Conservation (phyloP, 352 stramenopile genomes). For the Globisporangium acanthophoron region DNA sequence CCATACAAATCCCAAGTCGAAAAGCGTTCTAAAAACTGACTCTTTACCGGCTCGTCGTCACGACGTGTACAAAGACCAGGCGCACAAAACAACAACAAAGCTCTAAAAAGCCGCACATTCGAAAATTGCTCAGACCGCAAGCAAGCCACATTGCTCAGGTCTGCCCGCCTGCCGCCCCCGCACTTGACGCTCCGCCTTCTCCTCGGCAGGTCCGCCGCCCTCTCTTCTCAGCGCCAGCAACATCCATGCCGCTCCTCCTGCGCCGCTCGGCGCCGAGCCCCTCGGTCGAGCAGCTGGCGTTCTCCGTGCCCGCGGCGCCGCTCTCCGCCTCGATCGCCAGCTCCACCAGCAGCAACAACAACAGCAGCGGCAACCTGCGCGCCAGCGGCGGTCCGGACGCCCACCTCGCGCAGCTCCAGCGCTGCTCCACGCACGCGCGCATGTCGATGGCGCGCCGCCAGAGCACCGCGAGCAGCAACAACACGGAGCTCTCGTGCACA, state of each 20-base stretch:
- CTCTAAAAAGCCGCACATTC: slow-evolving; percentile 5
- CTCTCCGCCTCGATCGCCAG: slow-evolving; percentile 13
- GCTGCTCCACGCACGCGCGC: slow-evolving; percentile 30
- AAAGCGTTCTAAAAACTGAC: too few species aligned
- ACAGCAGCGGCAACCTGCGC: slow-evolving; percentile 6
- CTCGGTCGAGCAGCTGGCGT: slow-evolving; percentile 67
- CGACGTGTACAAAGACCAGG: neutral
- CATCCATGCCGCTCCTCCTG: slow-evolving; percentile 64
- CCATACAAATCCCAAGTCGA: too few species aligned
- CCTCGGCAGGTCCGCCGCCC: neutral
- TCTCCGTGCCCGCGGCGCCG: slow-evolving; percentile 28
- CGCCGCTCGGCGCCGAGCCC: slow-evolving; percentile 59
- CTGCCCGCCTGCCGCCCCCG: neutral
- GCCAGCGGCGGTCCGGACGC: slow-evolving; percentile 5
- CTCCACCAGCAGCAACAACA: slow-evolving; percentile 1
- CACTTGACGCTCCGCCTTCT: neutral
- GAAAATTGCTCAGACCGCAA: slow-evolving; percentile 7
- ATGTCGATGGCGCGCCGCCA: slow-evolving; percentile 26
- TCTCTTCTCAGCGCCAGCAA: neutral
- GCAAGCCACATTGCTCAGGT: neutral
- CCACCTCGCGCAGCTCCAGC: slow-evolving; percentile 20
- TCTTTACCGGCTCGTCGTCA: too few species aligned
- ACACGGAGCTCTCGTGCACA: slow-evolving; percentile 11
- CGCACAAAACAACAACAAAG: neutral
- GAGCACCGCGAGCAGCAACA: slow-evolving; percentile 30